These are phyloP conservation scores for Quercus rubra DNA, from an alignment of 306 rosid species.

Conservation along the genomic window DNA sequence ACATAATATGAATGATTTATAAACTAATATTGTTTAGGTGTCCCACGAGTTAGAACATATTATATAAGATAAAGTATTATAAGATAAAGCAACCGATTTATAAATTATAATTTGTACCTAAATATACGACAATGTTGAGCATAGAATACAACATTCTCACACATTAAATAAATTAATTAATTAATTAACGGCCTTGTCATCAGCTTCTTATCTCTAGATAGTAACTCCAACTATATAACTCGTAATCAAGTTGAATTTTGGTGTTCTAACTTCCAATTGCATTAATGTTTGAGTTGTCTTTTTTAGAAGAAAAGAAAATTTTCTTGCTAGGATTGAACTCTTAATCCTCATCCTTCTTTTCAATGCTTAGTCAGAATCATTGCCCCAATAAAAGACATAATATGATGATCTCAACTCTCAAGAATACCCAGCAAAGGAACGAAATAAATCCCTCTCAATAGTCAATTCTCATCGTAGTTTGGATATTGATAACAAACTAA, in stretches of 20 bases:
- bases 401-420: background rate
- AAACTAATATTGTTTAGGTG: too few relatives aligned
- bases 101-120: too few relatives aligned
- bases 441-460: background rate
- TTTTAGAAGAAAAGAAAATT: too few relatives aligned
- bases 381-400: slow-evolving; percentile 1
- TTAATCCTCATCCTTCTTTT: background rate
- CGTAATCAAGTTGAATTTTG: slow-evolving; percentile 4
- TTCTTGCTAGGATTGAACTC: background rate
- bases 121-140: too few relatives aligned
- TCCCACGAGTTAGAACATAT: too few relatives aligned
- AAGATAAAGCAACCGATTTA: too few relatives aligned
- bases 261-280: background rate
- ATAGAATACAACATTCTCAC: too few relatives aligned
- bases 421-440: background rate
- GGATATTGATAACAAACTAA: background rate
- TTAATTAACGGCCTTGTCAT: too few relatives aligned
- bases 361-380: background rate
- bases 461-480: background rate
- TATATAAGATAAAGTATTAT: too few relatives aligned
- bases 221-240: background rate
- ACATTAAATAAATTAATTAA: too few relatives aligned
- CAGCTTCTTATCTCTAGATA: background rate
- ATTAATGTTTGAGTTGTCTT: too few relatives aligned
- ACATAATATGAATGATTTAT: too few relatives aligned